These are phyloP conservation scores for Tulasnella sp. DNA, from an alignment of 768 basidiomycete species.

Conservation along the genomic window DNA sequence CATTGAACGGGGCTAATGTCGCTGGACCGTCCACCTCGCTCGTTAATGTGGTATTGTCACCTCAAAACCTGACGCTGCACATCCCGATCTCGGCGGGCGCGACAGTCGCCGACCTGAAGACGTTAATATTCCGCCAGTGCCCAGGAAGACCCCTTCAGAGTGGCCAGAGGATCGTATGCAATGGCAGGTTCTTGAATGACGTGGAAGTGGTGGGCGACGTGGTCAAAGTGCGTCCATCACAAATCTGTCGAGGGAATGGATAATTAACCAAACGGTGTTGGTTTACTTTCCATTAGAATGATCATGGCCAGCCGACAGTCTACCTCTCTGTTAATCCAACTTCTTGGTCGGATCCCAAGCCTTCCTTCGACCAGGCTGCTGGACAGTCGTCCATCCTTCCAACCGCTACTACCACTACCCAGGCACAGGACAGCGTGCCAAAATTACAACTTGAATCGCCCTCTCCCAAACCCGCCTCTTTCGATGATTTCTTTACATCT, in stretches of 20 bases:
- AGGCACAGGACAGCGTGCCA: not conserved
- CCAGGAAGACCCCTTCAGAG: conserved; percentile 5
- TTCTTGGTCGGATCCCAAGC: conserved; percentile 7
- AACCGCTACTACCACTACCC: not conserved
- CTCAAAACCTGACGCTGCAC: conserved; percentile 2
- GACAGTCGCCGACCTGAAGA: conserved; percentile 14
- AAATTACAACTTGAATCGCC: not conserved
- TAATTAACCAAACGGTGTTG: not conserved
- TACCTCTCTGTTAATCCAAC: conserved; percentile 10
- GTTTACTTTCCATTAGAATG: not conserved
- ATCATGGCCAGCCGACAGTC: not conserved
- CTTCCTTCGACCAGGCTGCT: not conserved
- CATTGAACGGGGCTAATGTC: not conserved
- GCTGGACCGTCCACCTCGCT: not conserved
- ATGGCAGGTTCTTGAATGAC: conserved; percentile 11
- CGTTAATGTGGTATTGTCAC: conserved; percentile 2
- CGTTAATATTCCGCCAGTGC: not conserved
- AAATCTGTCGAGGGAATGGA: too few species aligned
- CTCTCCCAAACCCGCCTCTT: not conserved
- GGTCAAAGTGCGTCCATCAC: not conserved
- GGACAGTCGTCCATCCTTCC: not conserved
- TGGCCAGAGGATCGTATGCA: conserved; percentile 12
- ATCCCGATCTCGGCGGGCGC: not conserved
- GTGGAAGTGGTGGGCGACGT: conserved; percentile 9
- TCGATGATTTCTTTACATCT: not conserved